Percentiles rank a stretch among this genome's conserved stretches.
These are phyloP conservation scores for Exidia glandulosa DNA, from an alignment of 768 basidiomycete species.

Conservation along the genomic window DNA sequence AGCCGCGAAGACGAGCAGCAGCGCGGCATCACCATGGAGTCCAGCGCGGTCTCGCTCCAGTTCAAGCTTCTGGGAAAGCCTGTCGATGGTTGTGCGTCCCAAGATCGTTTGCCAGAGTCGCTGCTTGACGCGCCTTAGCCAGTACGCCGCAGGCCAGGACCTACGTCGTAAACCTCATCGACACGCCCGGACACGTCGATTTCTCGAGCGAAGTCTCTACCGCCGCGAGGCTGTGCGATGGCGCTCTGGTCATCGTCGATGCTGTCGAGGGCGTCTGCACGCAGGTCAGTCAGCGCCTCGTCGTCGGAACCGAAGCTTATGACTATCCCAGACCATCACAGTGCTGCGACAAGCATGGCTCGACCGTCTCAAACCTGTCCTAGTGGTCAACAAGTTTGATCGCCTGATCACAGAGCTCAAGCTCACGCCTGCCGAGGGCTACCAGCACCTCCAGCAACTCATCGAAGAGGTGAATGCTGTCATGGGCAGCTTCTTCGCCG, in stretches of 20 bases:
- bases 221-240: conserved; percentile 87
- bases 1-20: conserved; percentile 95
- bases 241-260: conserved; percentile 90
- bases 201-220: conserved; percentile 97
- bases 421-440: conserved; percentile 81
- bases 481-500: conserved; percentile 92
- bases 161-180: conserved; percentile 90
- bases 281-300: conserved; percentile 45
- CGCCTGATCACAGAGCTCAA: conserved; percentile 89
- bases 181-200: conserved; percentile 98
- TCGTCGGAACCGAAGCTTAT: not conserved
- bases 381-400: conserved; percentile 96
- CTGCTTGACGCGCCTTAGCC: conserved; percentile 35
- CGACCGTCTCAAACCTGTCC: conserved; percentile 77
- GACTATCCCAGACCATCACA: conserved; percentile 63
- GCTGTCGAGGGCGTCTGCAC: conserved; percentile 98
- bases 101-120: conserved; percentile 4
- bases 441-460: conserved; percentile 84
- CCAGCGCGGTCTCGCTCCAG: conserved; percentile 81
- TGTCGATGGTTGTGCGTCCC: conserved; percentile 43
- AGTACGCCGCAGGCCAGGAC: conserved; percentile 43
- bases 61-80: conserved; percentile 67
- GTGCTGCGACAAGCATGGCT: conserved; percentile 93
- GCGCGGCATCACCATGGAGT: conserved; percentile 98
- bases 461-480: conserved; percentile 98